Evolutionary conservation across 306 rosid genomes (phyloP), one percentile per base, ranked within the genome.

Genomic region (Trichosanthes cucumerina): DNA sequence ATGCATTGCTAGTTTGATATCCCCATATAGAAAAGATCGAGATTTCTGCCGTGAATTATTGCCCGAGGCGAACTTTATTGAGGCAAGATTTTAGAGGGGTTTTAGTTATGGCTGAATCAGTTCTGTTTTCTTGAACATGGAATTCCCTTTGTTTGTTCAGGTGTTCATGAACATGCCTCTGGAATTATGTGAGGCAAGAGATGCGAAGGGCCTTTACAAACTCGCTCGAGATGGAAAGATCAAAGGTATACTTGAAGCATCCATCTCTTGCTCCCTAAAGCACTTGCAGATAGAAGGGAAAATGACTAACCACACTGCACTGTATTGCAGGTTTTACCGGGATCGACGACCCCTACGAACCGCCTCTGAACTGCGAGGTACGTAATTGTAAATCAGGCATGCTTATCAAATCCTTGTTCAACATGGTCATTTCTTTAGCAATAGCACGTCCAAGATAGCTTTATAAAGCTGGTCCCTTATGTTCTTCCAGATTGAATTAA

Each of bases 201-300:
- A 92, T 82, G 87, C 93, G 69, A 92, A 92, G 79, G 97, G 97
- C 79, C 97, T 92, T 81, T 92, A 92, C 79, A 90, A 92, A 88
- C 96, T 92, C 80, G 97, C 97, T 73, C 97, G 97, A 41, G 90
- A 87, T 0, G 97, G 97, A 79, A 90, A 92, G 83, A 90, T 92
- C 85, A 89, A 86, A 89, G 93, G 96, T 92, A 57, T 47, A 81
- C 46, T 81, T 85, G 75, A n/a, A 68, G 74, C 39, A 39, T n/a
- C 52, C 33, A 10, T 68, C 38, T 68, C 28, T 60, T 65, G 47
- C 31, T 69, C n/a, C 75, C 53, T 11, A 69, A 70, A 36, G 26
- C 24, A 16, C 43, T 65, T n/a, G 2, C 21, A 13, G 76, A 71
- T 24, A 41, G 53, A 39, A 39, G 12, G 1, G 75, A 41, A 68